Percentiles rank a stretch among this genome's conserved stretches.
phyloP scores from a whole-genome alignment of 1,139 yeast species.

The Blastobotrys petasosporus region DNA sequence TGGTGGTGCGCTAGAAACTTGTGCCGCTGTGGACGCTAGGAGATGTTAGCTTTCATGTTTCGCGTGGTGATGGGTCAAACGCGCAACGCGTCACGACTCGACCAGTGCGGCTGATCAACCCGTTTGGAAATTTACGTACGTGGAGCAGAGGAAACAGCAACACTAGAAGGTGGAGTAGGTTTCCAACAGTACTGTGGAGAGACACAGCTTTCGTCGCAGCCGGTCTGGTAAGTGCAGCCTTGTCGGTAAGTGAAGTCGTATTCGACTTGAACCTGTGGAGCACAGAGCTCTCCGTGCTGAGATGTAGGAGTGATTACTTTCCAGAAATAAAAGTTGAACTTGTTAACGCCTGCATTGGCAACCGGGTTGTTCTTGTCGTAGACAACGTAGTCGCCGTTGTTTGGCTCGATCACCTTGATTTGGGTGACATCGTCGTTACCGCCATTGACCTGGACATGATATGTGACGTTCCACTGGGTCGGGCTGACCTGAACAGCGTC shows the following conservation, averaged over 20 bases:
- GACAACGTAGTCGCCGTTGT: constrained; percentile 4
- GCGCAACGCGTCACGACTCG: too few species aligned
- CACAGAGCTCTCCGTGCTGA: constrained; percentile 12
- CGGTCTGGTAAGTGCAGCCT: constrained; percentile 12
- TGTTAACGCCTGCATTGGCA: constrained; percentile 6
- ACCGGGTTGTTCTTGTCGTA: constrained; percentile 1
- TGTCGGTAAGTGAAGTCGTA: constrained; percentile 11
- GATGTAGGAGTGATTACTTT: constrained; percentile 6
- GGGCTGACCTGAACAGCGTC: constrained; percentile 1
- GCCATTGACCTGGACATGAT: constrained; percentile 7
- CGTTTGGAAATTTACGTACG: neutral
- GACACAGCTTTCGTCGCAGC: constrained; percentile 11
- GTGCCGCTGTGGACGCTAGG: too few species aligned
- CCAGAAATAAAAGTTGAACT: constrained; percentile 13
- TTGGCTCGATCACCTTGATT: constrained; percentile 2
- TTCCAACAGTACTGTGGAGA: constrained; percentile 16
- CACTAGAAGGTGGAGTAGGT: constrained; percentile 4
- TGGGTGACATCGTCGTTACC: neutral
- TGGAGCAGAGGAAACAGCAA: constrained; percentile 4
- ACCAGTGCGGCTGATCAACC: neutral
- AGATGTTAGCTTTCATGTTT: neutral
- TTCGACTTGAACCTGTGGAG: constrained; percentile 12
- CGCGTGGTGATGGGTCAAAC: too few species aligned
- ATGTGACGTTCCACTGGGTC: constrained; percentile 6
- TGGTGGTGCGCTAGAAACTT: neutral